Base-by-base conservation (phyloP, 1,284 basidiomycete species). In the Rhodotorula sp. region DNA sequence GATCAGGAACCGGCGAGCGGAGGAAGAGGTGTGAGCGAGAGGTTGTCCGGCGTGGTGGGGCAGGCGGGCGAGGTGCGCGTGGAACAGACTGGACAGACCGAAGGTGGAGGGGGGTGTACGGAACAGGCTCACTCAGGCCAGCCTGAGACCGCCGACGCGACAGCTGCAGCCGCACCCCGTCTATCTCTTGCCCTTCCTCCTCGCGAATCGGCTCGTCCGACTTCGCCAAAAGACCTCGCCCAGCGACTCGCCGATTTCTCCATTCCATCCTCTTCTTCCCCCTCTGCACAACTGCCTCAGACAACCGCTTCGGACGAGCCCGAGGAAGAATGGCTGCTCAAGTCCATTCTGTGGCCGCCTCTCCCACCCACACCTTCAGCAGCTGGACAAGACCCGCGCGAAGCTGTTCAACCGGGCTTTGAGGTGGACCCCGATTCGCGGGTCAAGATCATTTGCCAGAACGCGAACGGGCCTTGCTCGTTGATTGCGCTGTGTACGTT, bases 241-340 rank as follows among this genome's bases (percentile, higher is more conserved):
- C 55, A 47, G 6, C 49, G 39, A 30, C 56, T 65, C 9, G 36
- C 49, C 17, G 29, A 20, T 5, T 59, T 65, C 44, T 7, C 9
- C 30, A 20, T 48, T 44, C 48, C 8, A 3, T 15, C 49, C 0
- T 30, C 27, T 2, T 2, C 10, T 19, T 22, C 59, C n/a, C 47
- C 15, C 9, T 20, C 8, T 1, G n/a, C 1, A 2, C n/a, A 17
- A 0, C 62, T n/a, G 20, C 15, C 10, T 24, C 44, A 10, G 32
- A 19, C 30, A 24, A 34, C 24, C 22, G 4, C 24, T 22, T 11
- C 22, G 19, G n/a, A 39, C 29, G 34, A 51, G 10, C 29, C 29
- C n/a, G 85, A 84, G 53, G 89, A 91, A 59, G 86, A 90, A 22
- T 93, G 91, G 91, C 85, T 87, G 74, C 85, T 92, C 77, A 92